Base-by-base conservation (phyloP, 805 yeast species). In the Hanseniaspora valbyensis region DNA sequence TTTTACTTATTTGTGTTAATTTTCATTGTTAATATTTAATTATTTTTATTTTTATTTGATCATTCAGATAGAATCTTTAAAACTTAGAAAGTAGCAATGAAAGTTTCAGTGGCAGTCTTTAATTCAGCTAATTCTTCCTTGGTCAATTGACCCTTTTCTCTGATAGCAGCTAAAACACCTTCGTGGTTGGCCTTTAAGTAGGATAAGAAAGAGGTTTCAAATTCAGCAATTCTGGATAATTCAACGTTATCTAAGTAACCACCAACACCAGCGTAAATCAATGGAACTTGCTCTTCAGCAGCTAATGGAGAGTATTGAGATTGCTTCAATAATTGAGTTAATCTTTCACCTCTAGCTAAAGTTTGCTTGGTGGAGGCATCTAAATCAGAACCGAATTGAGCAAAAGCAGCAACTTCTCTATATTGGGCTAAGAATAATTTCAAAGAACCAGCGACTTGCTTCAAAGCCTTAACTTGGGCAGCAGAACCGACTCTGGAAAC, bases 331-430 rank as follows among this genome's bases (percentile, higher is more conserved):
- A 92, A 78, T 78, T 89, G 97, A 65, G 98, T 92, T 69, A 92
- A 84, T 80, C 99, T 90, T 83, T 92, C 98, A 88, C 99, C 99
- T 84, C 99, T 89, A 66, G 78, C 76, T 72, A 92, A 82, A 68
- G 98, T 92, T 78, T 88, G 96, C 80, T 90, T 92, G 74, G 99
- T 92, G 55, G 96, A 88, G 64, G 99, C 97, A 75, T 92, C 99
- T 73, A 92, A 81, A 76, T 92, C 99, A 63, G 99, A 92, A 83
- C 99, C 99, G 81, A 92, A 92, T 81, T 92, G 99, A 66, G 99
- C 98, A 74, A 92, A 92, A 67, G 99, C 98, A 71, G 98, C 98
- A 66, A 92, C 98, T 83, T 92, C 99, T 87, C 99, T 89, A 85
- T 92, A 92, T 80, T 92, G 99, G 66, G 99, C 99, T 81, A 92